Percentiles rank a stretch among this genome's conserved stretches.
phyloP scores from a whole-genome alignment of 116 monocot genomes.

The Trichopus zeylanicus region DNA sequence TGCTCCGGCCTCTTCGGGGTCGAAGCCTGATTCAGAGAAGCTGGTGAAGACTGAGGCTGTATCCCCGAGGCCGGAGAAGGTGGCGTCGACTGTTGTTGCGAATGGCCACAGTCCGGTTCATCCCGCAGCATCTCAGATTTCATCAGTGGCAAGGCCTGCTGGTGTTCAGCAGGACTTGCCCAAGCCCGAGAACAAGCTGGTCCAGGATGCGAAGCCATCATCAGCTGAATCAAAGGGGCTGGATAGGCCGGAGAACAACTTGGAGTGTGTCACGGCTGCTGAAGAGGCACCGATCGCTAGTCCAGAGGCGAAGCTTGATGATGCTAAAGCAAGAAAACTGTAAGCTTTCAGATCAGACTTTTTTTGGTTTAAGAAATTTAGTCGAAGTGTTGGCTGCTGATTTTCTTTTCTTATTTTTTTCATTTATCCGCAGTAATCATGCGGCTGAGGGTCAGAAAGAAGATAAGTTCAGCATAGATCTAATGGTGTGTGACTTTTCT shows the following conservation, averaged over 20 bases:
- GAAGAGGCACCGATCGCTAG: too few relatives aligned
- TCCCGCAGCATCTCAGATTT: not conserved
- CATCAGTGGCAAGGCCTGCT: not conserved
- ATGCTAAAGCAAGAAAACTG: too few relatives aligned
- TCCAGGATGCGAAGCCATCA: too few relatives aligned
- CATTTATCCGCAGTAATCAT: constrained; percentile 18
- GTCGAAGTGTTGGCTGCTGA: too few relatives aligned
- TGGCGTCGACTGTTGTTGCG: constrained; percentile 14
- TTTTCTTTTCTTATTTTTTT: constrained; percentile 2
- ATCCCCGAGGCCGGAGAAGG: constrained; percentile 53
- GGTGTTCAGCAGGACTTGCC: too few relatives aligned
- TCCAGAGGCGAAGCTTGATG: too few relatives aligned
- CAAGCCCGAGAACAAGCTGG: too few relatives aligned
- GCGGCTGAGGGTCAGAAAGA: constrained; percentile 26
- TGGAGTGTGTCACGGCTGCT: too few relatives aligned
- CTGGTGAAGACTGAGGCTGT: constrained; percentile 22
- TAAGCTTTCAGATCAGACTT: constrained; percentile 33
- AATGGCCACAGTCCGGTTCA: constrained; percentile 19
- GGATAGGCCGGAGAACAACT: too few relatives aligned
- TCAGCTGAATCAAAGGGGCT: too few relatives aligned
- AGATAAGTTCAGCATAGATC: constrained; percentile 81
- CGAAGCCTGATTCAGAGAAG: constrained; percentile 34
- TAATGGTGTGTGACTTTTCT: constrained; percentile 54
- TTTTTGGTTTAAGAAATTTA: not conserved
- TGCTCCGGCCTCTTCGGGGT: constrained; percentile 12